Evolutionary conservation across 768 basidiomycete genomes (phyloP), one percentile per base, ranked within the genome.

Genomic region (Sutorius australiensis): DNA sequence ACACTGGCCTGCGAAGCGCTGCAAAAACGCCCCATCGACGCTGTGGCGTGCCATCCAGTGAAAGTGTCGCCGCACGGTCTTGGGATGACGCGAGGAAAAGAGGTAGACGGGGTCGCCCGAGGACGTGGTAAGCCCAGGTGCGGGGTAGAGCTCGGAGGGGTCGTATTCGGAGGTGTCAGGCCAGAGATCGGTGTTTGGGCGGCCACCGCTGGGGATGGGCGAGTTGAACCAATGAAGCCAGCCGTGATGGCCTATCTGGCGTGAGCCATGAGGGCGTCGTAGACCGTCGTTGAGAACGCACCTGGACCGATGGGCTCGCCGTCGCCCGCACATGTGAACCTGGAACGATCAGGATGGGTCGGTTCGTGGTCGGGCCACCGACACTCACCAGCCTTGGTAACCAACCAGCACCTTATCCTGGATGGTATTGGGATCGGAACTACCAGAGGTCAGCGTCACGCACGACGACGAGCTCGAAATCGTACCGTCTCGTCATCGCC

Each of bases 321-420:
- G 59, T 89, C 87, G 16, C 83, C 83, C 1, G 73, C 70, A 61
- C 86, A 89, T 19, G 82, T 83, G 62, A 87, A 90, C 87, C 87
- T 88, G 61, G 3, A 17, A 17, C 8, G 17, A 19, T 12, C 30
- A 17, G 1, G 10, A 11, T 16, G 42, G 33, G 12, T 24, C 32
- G 14, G 10, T 32, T 9, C 27, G 27, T 6, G 24, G 1, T 7
- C 14, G 7, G 6, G 40, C 16, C 16, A 24, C 10, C 8, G 16
- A 16, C 46, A 60, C 81, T 51, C 48, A 89, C 90, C 90, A 92
- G 66, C 89, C 91, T 70, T 92, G 91, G 67, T 92, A 92, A 33
- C 90, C 90, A 0, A 92, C 87, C 30, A 93, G 69, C 60, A 91
- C 82, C 64, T 92, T 93, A 72, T 89, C 81, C 51, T 89, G 87